phyloP scores from a whole-genome alignment of 768 basidiomycete genomes.

The Amanita subjunquillea region DNA sequence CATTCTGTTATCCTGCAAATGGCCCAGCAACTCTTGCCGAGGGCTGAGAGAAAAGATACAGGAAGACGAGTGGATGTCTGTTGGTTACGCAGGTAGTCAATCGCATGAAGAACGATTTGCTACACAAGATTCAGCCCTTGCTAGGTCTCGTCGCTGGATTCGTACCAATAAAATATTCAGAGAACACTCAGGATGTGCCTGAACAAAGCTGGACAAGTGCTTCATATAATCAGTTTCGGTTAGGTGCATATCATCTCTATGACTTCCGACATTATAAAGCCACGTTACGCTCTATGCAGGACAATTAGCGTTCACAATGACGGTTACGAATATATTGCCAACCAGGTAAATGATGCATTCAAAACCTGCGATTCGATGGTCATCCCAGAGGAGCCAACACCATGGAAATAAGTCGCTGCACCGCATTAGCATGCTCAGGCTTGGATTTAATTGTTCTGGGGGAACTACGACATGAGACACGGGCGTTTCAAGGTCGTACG shows the following conservation, averaged over 20 bases:
- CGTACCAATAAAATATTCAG: conserved; percentile 1
- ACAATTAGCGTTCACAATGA: not conserved
- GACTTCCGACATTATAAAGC: not conserved
- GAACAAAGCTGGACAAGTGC: not conserved
- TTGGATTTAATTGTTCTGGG: conserved; percentile 22
- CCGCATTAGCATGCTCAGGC: conserved; percentile 41
- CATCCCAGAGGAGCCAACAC: conserved; percentile 57
- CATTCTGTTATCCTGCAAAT: conserved; percentile 12
- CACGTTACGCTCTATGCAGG: not conserved
- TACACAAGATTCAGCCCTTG: conserved; percentile 3
- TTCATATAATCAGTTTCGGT: not conserved
- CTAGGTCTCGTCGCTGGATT: not conserved
- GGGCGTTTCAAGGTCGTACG: conserved; percentile 11
- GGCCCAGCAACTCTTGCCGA: conserved; percentile 19
- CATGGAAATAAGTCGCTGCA: conserved; percentile 52
- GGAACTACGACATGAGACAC: conserved; percentile 6
- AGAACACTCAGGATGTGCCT: not conserved
- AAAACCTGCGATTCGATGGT: conserved; percentile 14
- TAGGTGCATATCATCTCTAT: not conserved
- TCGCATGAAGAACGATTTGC: conserved; percentile 18
- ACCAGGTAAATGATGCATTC: conserved; percentile 3
- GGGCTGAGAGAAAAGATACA: conserved; percentile 12
- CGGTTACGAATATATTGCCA: not conserved
- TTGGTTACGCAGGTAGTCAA: conserved; percentile 5
- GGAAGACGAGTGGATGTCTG: not conserved